Base-by-base conservation (phyloP, 345 rosid genomes). In the Euclidium syriacum region DNA sequence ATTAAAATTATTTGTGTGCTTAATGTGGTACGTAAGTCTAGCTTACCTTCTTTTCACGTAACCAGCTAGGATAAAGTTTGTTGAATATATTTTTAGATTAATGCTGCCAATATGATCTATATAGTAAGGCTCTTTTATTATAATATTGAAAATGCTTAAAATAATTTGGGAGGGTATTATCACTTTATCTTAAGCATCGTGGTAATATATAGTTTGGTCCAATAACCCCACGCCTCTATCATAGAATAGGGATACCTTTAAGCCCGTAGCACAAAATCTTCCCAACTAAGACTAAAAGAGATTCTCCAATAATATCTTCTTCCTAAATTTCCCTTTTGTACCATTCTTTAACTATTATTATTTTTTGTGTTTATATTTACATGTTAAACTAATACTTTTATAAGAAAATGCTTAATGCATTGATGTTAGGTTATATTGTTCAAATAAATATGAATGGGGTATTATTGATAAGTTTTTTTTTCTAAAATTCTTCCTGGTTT, bases 1-100 rank as follows among this genome's bases (percentile, higher is more conserved):
- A 43, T 61, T 52, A 44, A 29, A 46, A 43, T 61, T 43, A 53
- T 43, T 53, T 68, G 34, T 32, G 32, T 53, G n/a, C 46, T 69
- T 44, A 69, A 46, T 62, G 54, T 46, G 23, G 68, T 16, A 70
- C 68, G 62, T 53, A 44, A 70, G 63, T 53, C 63, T 54, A 70
- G 74, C 42, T 70, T 70, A 39, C 74, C 74, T 29, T 54, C 57
- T 70, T 51, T 70, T 54, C 74, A 70, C 74, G 64, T 70, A 53
- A 70, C 58, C 35, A 20, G 35, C 58, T 32, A 54, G 22, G 39
- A 54, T 53, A 11, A 11, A 48, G 29, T 27, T n/a, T n/a, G n/a
- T n/a, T 15, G 44, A 44, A 19, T 18, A 68, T 9, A 32, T 10
- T 22, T 49, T 10, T 32, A 40, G 43, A 58, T 30, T 39, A 49